A percentile compares a stretch with the other conserved stretches of the same genome.
Evolutionary conservation across 148 eudicot species (phyloP).

Genomic region (Drosera capensis): DNA sequence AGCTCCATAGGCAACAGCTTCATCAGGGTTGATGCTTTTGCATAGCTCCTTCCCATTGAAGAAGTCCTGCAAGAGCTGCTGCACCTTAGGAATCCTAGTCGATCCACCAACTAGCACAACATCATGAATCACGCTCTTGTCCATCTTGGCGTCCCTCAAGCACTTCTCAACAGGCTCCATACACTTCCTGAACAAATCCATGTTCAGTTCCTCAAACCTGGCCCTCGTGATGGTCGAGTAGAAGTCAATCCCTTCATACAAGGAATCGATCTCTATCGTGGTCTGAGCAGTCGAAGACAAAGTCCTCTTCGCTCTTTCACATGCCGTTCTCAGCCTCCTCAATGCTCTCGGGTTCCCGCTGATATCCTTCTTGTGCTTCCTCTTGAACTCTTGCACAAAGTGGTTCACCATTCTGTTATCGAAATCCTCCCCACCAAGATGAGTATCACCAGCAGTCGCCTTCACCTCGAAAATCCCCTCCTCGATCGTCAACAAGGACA

Average conservation of each 20-base stretch:
- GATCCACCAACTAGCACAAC: conserved; percentile 51
- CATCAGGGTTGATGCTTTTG: conserved; percentile 43
- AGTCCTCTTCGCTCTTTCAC: conserved; percentile 41
- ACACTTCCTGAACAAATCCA: conserved; percentile 48
- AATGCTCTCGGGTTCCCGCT: conserved; percentile 37
- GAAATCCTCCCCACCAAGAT: conserved; percentile 42
- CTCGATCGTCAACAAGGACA: conserved; percentile 29
- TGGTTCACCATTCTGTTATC: conserved; percentile 45
- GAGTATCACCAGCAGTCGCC: conserved; percentile 43
- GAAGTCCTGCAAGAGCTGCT: conserved; percentile 34
- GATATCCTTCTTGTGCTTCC: conserved; percentile 48
- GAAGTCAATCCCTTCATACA: conserved; percentile 39
- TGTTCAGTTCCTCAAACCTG: conserved; percentile 39
- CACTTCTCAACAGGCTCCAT: conserved; percentile 55
- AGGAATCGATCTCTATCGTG: conserved; percentile 33
- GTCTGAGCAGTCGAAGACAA: conserved; percentile 37
- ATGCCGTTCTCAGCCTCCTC: conserved; percentile 44
- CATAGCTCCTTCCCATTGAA: conserved; percentile 47
- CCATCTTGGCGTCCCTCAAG: conserved; percentile 42
- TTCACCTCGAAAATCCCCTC: conserved; percentile 48
- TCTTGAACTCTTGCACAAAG: conserved; percentile 38
- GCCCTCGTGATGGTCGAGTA: conserved; percentile 44
- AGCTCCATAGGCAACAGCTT: conserved; percentile 42
- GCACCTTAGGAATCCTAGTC: conserved; percentile 39
- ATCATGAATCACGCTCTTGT: conserved; percentile 30